These are phyloP conservation scores for Linum trigynum DNA, from an alignment of 345 rosid genomes.

Conservation along the genomic window DNA sequence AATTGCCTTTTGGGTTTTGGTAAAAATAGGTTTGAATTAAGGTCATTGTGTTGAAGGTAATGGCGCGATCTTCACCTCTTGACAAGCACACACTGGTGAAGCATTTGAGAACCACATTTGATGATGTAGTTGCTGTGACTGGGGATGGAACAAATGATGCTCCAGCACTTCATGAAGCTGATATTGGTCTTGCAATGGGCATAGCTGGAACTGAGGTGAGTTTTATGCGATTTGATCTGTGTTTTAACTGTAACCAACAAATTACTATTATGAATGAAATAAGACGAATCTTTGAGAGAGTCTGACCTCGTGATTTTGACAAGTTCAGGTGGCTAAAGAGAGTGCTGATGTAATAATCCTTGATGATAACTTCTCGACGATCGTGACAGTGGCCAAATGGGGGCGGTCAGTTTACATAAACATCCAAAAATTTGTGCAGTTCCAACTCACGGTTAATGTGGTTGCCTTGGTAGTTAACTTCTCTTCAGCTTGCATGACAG, in stretches of 20 bases:
- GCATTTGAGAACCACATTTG: conserved; percentile 71
- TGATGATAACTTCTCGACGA: conserved; percentile 91
- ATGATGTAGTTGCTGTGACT: conserved; percentile 77
- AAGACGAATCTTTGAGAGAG: not conserved
- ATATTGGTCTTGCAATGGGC: conserved; percentile 96
- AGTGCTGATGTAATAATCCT: conserved; percentile 92
- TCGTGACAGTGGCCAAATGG: conserved; percentile 93
- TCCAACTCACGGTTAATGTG: conserved; percentile 83
- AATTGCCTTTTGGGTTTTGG: not conserved
- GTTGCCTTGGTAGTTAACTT: conserved; percentile 80
- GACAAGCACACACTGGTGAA: conserved; percentile 86
- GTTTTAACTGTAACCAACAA: not conserved
- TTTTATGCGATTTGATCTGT: not conserved
- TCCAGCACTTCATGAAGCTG: conserved; percentile 95
- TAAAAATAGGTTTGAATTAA: not conserved
- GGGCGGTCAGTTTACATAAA: conserved; percentile 90
- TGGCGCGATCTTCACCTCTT: conserved; percentile 93
- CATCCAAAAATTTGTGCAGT: conserved; percentile 92
- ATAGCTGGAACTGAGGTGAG: conserved; percentile 91
- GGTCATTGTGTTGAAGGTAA: conserved; percentile 46
- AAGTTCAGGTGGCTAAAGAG: conserved; percentile 87
- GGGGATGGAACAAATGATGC: conserved; percentile 99
- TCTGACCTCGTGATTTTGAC: conserved; percentile 5
- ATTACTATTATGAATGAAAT: not conserved
- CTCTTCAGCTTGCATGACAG: conserved; percentile 89